Evolutionary conservation across 2,329 filamentous ascomycete species (phyloP).

Genomic region (Pseudogymnoascus sp.): DNA sequence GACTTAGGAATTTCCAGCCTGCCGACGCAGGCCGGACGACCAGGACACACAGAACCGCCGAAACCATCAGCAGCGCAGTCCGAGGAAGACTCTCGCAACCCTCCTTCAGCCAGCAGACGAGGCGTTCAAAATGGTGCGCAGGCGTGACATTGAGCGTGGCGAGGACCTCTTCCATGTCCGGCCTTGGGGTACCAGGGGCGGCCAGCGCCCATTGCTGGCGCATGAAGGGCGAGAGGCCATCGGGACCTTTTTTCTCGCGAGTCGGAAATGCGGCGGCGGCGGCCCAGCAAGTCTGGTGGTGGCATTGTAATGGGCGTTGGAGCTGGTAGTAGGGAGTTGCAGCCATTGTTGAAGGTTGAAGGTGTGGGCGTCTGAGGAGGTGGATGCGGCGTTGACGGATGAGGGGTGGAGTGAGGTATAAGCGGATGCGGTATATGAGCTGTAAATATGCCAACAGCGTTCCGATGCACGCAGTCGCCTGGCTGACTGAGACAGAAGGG

Average conservation of each 20-base stretch:
- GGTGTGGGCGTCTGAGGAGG: neutral
- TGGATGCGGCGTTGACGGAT: neutral
- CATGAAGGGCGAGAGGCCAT: neutral
- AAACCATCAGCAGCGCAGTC: neutral
- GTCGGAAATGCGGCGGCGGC: neutral
- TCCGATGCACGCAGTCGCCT: neutral
- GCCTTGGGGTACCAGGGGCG: neutral
- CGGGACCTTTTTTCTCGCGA: neutral
- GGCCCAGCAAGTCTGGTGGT: neutral
- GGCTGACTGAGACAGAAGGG: neutral
- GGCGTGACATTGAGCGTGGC: neutral
- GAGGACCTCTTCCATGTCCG: neutral
- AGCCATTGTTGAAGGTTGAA: neutral
- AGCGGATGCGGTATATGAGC: neutral
- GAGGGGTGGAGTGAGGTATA: neutral
- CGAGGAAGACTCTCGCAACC: neutral
- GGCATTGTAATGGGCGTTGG: neutral
- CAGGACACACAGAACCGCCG: neutral
- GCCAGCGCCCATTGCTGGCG: neutral
- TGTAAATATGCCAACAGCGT: neutral
- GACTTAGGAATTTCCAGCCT: neutral
- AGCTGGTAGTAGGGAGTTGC: neutral
- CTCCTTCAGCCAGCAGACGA: neutral
- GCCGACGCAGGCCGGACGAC: neutral
- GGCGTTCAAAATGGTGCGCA: neutral